Evolutionary conservation across 2,329 filamentous ascomycete species (phyloP).

Genomic region (Grosmannia huntii): DNA sequence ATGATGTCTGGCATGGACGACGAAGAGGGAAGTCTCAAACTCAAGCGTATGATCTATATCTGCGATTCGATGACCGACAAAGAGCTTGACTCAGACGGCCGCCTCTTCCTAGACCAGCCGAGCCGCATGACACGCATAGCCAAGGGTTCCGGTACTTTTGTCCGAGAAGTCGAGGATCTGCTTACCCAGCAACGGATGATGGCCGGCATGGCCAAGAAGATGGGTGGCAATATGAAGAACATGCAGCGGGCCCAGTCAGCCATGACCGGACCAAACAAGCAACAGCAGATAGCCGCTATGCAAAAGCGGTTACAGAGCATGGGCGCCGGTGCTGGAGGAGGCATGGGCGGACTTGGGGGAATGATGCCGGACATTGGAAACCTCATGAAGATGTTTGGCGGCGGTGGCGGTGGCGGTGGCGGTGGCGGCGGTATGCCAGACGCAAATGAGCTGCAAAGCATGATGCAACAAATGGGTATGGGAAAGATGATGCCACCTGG

Average conservation of each 20-base stretch:
- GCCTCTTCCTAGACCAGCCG: constrained; percentile 84
- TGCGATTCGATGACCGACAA: constrained; percentile 97
- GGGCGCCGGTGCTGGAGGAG: constrained; percentile 49
- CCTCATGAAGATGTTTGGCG: constrained; percentile 85
- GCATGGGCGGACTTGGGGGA: constrained; percentile 7
- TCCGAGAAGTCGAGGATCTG: constrained; percentile 87
- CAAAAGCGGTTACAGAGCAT: constrained; percentile 90
- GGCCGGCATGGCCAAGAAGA: constrained; percentile 97
- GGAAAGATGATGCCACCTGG: constrained; percentile 18
- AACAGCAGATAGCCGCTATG: constrained; percentile 92
- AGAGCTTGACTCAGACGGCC: constrained; percentile 90
- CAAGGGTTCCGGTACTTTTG: constrained; percentile 76
- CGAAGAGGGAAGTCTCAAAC: constrained; percentile 83
- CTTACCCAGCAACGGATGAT: constrained; percentile 98
- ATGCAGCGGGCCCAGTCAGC: constrained; percentile 88
- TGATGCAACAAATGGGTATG: constrained; percentile 64
- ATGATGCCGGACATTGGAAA: constrained; percentile 69
- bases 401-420: constrained; percentile 51
- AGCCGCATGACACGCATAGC: constrained; percentile 88
- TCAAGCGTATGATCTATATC: constrained; percentile 98
- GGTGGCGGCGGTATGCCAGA: constrained; percentile 56
- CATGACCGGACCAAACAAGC: constrained; percentile 82
- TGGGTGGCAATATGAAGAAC: constrained; percentile 95
- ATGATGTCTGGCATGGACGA: constrained; percentile 97
- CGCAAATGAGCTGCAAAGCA: constrained; percentile 64